Evolutionary conservation across 257 asterid species (phyloP).

Genomic region (Penstemon davidsonii): DNA sequence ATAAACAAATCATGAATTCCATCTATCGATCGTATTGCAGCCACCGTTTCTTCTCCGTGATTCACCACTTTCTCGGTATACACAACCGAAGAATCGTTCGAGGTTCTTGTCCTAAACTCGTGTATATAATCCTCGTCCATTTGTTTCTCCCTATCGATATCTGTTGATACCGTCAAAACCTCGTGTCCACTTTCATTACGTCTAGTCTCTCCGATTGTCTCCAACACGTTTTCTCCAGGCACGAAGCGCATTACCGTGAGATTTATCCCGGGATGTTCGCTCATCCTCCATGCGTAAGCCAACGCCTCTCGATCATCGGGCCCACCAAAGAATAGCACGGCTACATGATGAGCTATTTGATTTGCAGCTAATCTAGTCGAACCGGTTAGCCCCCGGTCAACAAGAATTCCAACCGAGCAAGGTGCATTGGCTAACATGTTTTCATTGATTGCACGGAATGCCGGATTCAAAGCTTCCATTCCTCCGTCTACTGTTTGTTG

Average conservation of each 20-base stretch:
- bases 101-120: conserved; percentile 51
- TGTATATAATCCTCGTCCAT: conserved; percentile 61
- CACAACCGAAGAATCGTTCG: conserved; percentile 38
- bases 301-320: conserved; percentile 84
- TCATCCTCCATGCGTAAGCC: conserved; percentile 76
- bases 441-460: conserved; percentile 68
- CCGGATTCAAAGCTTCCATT: conserved; percentile 77
- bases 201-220: neutral
- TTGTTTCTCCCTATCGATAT: conserved; percentile 50
- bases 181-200: conserved; percentile 28
- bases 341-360: conserved; percentile 60
- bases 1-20: conserved; percentile 61
- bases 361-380: conserved; percentile 58
- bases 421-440: conserved; percentile 77
- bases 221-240: conserved; percentile 38
- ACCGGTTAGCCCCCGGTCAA: conserved; percentile 78
- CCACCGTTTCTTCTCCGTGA: conserved; percentile 89
- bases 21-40: conserved; percentile 63
- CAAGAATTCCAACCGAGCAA: conserved; percentile 84
- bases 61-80: conserved; percentile 57
- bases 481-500: conserved; percentile 98
- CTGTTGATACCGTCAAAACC: conserved; percentile 42
- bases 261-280: conserved; percentile 57
- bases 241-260: conserved; percentile 65
- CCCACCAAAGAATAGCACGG: conserved; percentile 76